A percentile compares a stretch with the other conserved stretches of the same genome.
phyloP scores from a whole-genome alignment of 2,329 filamentous ascomycete species.

The Hymenoscyphus fructigenus region DNA sequence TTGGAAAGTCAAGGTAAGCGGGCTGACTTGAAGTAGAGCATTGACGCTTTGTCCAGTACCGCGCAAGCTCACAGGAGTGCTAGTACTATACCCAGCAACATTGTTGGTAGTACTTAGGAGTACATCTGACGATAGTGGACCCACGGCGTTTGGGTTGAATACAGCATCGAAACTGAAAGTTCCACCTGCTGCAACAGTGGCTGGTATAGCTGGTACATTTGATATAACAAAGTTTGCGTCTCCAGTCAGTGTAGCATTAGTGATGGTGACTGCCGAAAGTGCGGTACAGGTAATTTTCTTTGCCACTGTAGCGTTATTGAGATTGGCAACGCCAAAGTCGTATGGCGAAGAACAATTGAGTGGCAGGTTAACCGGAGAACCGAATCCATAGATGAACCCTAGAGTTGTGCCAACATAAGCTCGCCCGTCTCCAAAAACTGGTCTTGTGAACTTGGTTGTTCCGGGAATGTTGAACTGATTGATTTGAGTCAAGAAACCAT shows the following conservation, averaged over 20 bases:
- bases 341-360: slow-evolving; percentile 53
- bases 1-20: slow-evolving; percentile 49
- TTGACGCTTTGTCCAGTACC: slow-evolving; percentile 49
- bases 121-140: slow-evolving; percentile 48
- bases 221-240: slow-evolving; percentile 41
- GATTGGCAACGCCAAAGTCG: slow-evolving; percentile 47
- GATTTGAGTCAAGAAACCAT: slow-evolving; percentile 47
- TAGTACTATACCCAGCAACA: slow-evolving; percentile 46
- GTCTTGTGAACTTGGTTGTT: slow-evolving; percentile 55
- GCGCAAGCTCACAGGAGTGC: slow-evolving; percentile 46
- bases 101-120: slow-evolving; percentile 48
- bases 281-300: slow-evolving; percentile 49
- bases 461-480: slow-evolving; percentile 52
- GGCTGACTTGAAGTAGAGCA: slow-evolving; percentile 48
- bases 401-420: slow-evolving; percentile 53
- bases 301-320: slow-evolving; percentile 39
- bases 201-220: slow-evolving; percentile 35
- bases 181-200: slow-evolving; percentile 39
- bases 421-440: slow-evolving; percentile 56
- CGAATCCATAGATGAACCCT: slow-evolving; percentile 55
- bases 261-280: slow-evolving; percentile 44
- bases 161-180: slow-evolving; percentile 45
- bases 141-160: slow-evolving; percentile 49
- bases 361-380: slow-evolving; percentile 52
- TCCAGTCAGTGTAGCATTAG: slow-evolving; percentile 40